Base-by-base conservation (phyloP, 1,284 basidiomycete genomes). In the Ustilago nuda region DNA sequence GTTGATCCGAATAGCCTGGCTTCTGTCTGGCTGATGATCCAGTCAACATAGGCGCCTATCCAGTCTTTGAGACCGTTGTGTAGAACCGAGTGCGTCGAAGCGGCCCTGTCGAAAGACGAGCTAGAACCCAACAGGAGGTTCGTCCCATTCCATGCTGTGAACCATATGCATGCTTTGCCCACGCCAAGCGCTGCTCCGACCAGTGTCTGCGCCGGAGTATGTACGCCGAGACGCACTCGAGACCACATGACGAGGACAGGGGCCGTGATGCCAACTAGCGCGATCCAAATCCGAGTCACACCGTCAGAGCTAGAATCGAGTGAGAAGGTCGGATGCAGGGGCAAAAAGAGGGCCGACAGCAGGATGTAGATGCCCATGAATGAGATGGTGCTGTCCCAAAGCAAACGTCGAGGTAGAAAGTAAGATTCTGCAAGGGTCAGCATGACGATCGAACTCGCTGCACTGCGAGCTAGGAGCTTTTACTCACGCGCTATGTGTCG, bases 201-300 rank as follows among this genome's bases (percentile, higher is more conserved):
- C 11, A 69, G 19, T 0, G 72, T 76, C 52, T 79, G 77, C 12
- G 45, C 62, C 5, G 62, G 72, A 0, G 77, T 79, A 46, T 79
- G 77, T 0, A 79, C 73, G 19, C 77, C 77, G 12, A 79, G 62
- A 15, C 65, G 50, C n/a, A 79, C 72, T 3, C 77, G 56, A 2
- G 77, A 79, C 77, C 77, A 79, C 72, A 79, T 79, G 52, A 79
- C 77, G 3, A 68, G 58, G 9, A 73, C 61, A 0, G 77, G 77
- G 0, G 61, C 57, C 17, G 58, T 61, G 4, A 76, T 41, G 1
- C 73, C 64, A 2, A 79, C 11, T 15, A 72, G 19, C 3, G 62
- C 68, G 6, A 78, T 51, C 70, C 76, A 70, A 8, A 61, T 45
- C 2, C 66, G 59, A 4, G 61, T 51, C 69, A 72, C 64, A n/a